A percentile compares a stretch with the other conserved stretches of the same genome.
phyloP scores from a whole-genome alignment of 2,329 filamentous ascomycete species.

The Didymella exigua region DNA sequence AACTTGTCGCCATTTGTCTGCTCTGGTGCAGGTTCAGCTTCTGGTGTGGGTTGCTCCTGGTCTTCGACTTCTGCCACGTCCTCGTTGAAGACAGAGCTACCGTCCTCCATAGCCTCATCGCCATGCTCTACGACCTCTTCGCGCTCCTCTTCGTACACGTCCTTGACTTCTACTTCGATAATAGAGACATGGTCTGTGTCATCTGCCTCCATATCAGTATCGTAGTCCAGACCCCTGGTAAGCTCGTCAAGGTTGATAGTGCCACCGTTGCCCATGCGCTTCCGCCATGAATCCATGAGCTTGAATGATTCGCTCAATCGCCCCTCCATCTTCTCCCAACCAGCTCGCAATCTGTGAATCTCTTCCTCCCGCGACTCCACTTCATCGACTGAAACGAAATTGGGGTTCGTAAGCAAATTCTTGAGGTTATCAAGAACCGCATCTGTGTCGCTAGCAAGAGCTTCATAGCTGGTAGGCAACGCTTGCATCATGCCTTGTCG shows the following conservation, averaged over 20 bases:
- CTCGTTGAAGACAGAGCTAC: constrained; percentile 41
- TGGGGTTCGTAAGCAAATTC: constrained; percentile 88
- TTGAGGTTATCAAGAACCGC: constrained; percentile 79
- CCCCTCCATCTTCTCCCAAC: constrained; percentile 92
- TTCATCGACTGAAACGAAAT: constrained; percentile 94
- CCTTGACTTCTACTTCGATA: constrained; percentile 27
- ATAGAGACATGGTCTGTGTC: constrained; percentile 40
- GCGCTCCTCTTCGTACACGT: constrained; percentile 24
- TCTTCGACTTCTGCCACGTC: constrained; percentile 31
- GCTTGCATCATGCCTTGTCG: constrained; percentile 49
- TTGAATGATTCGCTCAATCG: constrained; percentile 88
- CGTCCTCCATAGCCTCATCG: constrained; percentile 28
- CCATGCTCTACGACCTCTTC: constrained; percentile 25
- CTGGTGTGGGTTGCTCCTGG: constrained; percentile 33
- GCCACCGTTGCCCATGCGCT: constrained; percentile 72
- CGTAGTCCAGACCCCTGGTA: constrained; percentile 67
- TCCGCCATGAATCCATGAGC: constrained; percentile 92
- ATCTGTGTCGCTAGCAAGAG: constrained; percentile 74
- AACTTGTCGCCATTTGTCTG: constrained; percentile 34
- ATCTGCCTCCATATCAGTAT: constrained; percentile 52
- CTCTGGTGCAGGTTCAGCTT: constrained; percentile 25
- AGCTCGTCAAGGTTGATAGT: constrained; percentile 67
- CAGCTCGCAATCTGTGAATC: constrained; percentile 78
- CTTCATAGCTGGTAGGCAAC: constrained; percentile 68
- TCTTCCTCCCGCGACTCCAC: constrained; percentile 92